Base-by-base conservation (phyloP, 306 rosid species). In the Castanea sativa region DNA sequence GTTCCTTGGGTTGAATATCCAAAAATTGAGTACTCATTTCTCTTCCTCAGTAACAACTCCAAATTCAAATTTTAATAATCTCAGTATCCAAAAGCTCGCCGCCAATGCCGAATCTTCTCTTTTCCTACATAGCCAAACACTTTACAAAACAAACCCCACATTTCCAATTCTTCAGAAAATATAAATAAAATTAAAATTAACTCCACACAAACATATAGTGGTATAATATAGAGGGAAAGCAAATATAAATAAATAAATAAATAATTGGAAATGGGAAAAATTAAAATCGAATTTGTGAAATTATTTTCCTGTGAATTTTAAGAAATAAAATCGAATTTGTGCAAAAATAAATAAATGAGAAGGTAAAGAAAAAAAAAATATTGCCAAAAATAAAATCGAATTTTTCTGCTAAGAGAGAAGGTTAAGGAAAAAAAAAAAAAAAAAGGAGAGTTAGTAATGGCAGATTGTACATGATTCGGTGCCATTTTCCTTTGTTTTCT, bases 1-100 rank as follows among this genome's bases (percentile, higher is more conserved):
- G 88, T 82, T 95, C 96, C 71, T 78, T 87, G 63, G 99, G 98
- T 57, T 95, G 90, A 77, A 95, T 89, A 78, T 90, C 89, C 75
- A 95, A 85, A 69, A 92, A 78, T 69, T 84, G 87, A 18, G 80
- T 78, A 83, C 78, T 90, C 98, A 95, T 94, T 83, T 83, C 85
- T 83, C 60, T 70, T 69, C 67, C 70, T 30, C 75, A 43, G 53
- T 59, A 35, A 67, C 69, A 55, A 35, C 70, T 53, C 75, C 73
- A 23, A 79, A 80, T 76, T 55, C 80, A 78, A 84, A 76, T 32
- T 35, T n/a, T 27, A 68, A 74, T 57, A 30, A 45, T 61, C 19
- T 27, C 27, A 55, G 58, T 75, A 74, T 52, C 71, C 83, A 82
- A 77, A 57, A 57, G 56, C 86, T 43, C 41, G 53, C 69, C 11